Conservation (phyloP, 768 basidiomycete species). For the Leucocoprinus birnbaumii region DNA sequence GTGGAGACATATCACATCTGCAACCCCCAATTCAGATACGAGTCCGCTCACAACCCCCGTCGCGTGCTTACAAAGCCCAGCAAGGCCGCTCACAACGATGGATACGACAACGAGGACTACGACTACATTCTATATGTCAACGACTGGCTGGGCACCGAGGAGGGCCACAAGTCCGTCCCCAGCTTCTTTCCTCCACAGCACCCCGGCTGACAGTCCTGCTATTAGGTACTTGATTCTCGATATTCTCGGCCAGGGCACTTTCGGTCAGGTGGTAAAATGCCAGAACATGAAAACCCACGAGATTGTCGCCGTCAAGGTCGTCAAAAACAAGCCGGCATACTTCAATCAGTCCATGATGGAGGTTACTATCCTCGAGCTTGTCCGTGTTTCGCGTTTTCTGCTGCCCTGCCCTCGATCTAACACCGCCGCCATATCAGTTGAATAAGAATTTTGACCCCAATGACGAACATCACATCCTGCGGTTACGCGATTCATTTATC, state of each 20-base stretch:
- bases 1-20: constrained; percentile 91
- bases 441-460: constrained; percentile 92
- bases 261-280: constrained; percentile 99
- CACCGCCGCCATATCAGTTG: constrained; percentile 49
- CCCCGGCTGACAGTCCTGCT: constrained; percentile 8
- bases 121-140: constrained; percentile 99
- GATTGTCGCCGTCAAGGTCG: constrained; percentile 97
- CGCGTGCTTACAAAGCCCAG: constrained; percentile 97
- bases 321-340: constrained; percentile 99
- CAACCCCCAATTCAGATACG: constrained; percentile 94
- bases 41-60: constrained; percentile 91
- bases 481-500: constrained; percentile 93
- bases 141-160: constrained; percentile 92
- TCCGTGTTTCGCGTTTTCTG: constrained; percentile 37
- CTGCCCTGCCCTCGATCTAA: constrained; percentile 5
- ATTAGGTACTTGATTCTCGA: constrained; percentile 95
- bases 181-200: not conserved
- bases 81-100: constrained; percentile 94
- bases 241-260: constrained; percentile 97
- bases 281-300: constrained; percentile 99
- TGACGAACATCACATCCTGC: constrained; percentile 95
- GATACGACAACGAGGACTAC: constrained; percentile 98
- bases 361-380: constrained; percentile 95
- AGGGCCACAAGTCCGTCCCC: constrained; percentile 84
- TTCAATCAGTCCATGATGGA: constrained; percentile 99